These are phyloP conservation scores for Aureobasidium sp. DNA, from an alignment of 2,329 filamentous ascomycete species.

Conservation along the genomic window DNA sequence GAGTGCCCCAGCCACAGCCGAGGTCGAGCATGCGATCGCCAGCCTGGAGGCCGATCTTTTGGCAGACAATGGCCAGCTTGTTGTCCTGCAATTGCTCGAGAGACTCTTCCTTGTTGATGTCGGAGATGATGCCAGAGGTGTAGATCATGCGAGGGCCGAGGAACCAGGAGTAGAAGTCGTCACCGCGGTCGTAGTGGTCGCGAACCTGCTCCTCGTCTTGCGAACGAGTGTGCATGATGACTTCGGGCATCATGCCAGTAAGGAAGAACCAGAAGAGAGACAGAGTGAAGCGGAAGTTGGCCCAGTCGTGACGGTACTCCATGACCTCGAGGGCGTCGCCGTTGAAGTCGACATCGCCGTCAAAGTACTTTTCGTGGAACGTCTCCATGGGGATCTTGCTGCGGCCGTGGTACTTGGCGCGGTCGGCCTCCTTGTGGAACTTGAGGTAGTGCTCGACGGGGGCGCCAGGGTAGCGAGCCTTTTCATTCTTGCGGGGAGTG, in stretches of 20 bases:
- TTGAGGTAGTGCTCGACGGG: conserved; percentile 85
- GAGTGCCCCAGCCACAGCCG: conserved; percentile 95
- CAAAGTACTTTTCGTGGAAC: conserved; percentile 97
- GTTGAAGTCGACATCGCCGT: conserved; percentile 90
- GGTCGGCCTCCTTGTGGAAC: conserved; percentile 57
- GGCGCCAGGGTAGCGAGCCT: conserved; percentile 75
- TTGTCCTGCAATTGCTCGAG: conserved; percentile 97
- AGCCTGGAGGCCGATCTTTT: conserved; percentile 80
- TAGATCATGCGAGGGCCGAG: conserved; percentile 98
- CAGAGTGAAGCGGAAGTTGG: conserved; percentile 83
- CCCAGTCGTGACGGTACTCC: conserved; percentile 96
- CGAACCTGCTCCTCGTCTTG: conserved; percentile 98
- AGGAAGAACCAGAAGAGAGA: conserved; percentile 82
- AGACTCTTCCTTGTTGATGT: conserved; percentile 76
- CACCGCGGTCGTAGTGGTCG: conserved; percentile 93
- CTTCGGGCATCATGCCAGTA: conserved; percentile 76
- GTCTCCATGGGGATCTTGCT: conserved; percentile 84
- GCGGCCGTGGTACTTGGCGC: conserved; percentile 61
- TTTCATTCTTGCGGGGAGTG: conserved; percentile 86
- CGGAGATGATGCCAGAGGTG: conserved; percentile 87
- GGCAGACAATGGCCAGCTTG: conserved; percentile 89
- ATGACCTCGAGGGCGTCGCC: conserved; percentile 80
- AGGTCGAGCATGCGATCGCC: conserved; percentile 86
- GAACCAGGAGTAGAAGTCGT: conserved; percentile 99
- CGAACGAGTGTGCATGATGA: conserved; percentile 84